Conservation (phyloP, 305 asterid genomes). For the Solanum hybrid region DNA sequence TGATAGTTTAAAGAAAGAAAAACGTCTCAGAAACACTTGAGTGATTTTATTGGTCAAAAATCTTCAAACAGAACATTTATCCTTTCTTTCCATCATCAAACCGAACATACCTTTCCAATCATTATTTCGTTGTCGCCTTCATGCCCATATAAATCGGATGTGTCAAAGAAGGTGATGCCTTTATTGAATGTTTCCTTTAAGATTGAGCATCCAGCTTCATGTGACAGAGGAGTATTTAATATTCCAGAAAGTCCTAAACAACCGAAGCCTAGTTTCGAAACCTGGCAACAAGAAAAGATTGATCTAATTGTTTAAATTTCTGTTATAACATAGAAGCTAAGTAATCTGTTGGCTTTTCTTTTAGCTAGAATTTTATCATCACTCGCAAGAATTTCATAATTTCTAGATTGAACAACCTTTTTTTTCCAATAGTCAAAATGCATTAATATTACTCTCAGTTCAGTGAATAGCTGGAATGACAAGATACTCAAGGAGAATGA, state of each 20-base stretch:
- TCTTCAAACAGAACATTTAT: not conserved
- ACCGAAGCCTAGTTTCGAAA: conserved; percentile 45
- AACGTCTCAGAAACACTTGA: not conserved
- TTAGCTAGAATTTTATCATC: not conserved
- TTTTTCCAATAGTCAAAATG: not conserved
- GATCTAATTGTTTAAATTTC: not conserved
- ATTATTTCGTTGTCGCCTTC: conserved; percentile 31
- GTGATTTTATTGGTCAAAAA: not conserved
- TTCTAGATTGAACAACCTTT: not conserved
- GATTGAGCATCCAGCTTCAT: conserved; percentile 30
- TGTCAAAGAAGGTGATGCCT: conserved; percentile 48
- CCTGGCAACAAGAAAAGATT: conserved; percentile 15
- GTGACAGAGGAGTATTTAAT: conserved; percentile 35
- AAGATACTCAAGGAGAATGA: not conserved
- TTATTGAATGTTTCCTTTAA: conserved; percentile 28
- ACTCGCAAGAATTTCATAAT: not conserved
- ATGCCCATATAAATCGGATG: conserved; percentile 34
- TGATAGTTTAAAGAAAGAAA: not conserved
- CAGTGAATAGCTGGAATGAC: not conserved
- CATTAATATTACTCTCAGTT: not conserved
- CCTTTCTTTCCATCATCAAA: not conserved
- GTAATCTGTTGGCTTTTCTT: not conserved
- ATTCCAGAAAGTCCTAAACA: conserved; percentile 42
- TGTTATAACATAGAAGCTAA: not conserved
- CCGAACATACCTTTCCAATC: conserved; percentile 39